Conservation (phyloP, 441 rosid genomes). For the Pelargonium cotyledonis region DNA sequence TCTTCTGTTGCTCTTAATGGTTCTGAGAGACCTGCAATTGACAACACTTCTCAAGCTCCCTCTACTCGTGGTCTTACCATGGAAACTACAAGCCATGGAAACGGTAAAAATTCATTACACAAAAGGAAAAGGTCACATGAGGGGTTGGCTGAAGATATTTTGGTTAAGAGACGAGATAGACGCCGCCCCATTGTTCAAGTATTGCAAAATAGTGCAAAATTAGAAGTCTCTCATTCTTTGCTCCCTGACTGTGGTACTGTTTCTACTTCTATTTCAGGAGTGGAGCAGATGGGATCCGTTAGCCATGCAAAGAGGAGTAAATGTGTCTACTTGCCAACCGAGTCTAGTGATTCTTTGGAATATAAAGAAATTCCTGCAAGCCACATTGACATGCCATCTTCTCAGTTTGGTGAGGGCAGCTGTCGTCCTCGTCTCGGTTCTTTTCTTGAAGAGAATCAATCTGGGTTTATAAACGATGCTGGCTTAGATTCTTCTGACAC, state of each 20-base stretch:
- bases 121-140: constrained; percentile 17
- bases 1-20: constrained; percentile 42
- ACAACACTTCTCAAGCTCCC: constrained; percentile 39
- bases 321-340: constrained; percentile 42
- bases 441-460: constrained; percentile 43
- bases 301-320: constrained; percentile 58
- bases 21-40: constrained; percentile 35
- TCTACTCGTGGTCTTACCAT: constrained; percentile 37
- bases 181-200: constrained; percentile 20
- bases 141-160: constrained; percentile 18
- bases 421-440: constrained; percentile 34
- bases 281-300: constrained; percentile 39
- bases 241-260: constrained; percentile 25
- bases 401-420: constrained; percentile 38
- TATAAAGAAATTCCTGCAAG: constrained; percentile 41
- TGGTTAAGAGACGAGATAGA: constrained; percentile 19
- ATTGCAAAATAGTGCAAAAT: constrained; percentile 17
- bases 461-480: constrained; percentile 47
- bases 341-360: constrained; percentile 43
- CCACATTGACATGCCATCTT: constrained; percentile 36
- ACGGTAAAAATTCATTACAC: constrained; percentile 45
- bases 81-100: constrained; percentile 37
- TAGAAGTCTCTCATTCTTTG: constrained; percentile 18
- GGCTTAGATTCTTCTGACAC: constrained; percentile 45
- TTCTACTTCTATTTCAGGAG: constrained; percentile 46